Evolutionary conservation across 768 basidiomycete species (phyloP), one percentile per base, ranked within the genome.

Genomic region (Termitomyces sp.): DNA sequence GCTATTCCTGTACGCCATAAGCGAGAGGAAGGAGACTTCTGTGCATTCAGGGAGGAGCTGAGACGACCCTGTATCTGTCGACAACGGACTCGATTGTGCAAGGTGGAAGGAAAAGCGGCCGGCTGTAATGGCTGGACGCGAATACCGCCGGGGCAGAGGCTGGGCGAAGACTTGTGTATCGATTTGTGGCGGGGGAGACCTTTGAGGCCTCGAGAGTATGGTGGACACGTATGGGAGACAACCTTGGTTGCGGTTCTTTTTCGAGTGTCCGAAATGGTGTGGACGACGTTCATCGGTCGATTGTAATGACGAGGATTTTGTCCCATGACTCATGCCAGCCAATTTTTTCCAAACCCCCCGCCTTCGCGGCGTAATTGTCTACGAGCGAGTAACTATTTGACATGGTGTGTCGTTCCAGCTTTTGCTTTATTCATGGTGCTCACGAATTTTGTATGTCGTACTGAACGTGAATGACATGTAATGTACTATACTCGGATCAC

Each of bases 121-220:
- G 58, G 71, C 70, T 66, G 67, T 69, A 61, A 65, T 66, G 69
- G 62, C 63, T 60, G 63, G 60, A 70, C 65, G 65, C 45, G 58
- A 64, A 43, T 58, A 61, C 67, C 59, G 46, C 43, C 58, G 69
- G 76, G 68, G 74, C 71, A 74, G 68, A 66, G 65, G 56, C 62
- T 60, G 62, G 60, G 68, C 61, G 63, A 73, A 68, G 57, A 68
- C 66, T 62, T 53, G 65, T 66, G 65, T 68, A 59, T 60, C 68
- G 67, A 61, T 35, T 58, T 45, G 62, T 60, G 55, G 68, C 65
- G 74, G 77, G 77, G 77, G 72, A 75, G 72, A 68, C 64, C 60
- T 44, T 30, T 35, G 45, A 44, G 62, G 62, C 68, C 71, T 77
- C 73, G 74, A 77, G 72, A 78, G 76, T 71, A 59, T 49, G 40